Conservation (phyloP, 176 grass and related monocot genomes). For the Bothriochloa decipiens region DNA sequence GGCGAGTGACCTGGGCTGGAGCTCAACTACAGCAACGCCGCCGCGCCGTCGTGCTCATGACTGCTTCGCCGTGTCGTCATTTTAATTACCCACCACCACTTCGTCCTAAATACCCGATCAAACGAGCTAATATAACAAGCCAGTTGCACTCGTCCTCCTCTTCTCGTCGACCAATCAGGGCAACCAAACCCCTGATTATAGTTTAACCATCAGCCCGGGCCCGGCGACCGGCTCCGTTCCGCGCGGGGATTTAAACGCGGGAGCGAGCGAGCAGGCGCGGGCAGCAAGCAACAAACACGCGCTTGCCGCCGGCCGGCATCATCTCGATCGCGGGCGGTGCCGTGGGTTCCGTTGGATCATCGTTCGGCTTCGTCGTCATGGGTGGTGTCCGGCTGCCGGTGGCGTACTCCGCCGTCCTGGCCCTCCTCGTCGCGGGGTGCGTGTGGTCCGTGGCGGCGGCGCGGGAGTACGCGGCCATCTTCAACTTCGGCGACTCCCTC, state of each 20-base stretch:
- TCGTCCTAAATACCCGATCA: slow-evolving; percentile 37
- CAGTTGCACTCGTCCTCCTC: neutral
- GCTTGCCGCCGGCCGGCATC: neutral
- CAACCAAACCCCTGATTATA: slow-evolving; percentile 18
- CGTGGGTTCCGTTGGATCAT: neutral
- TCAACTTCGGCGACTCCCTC: slow-evolving; percentile 88
- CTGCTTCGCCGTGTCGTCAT: neutral
- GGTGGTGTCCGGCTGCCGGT: slow-evolving; percentile 7
- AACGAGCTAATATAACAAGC: neutral
- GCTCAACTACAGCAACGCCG: no score
- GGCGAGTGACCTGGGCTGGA: neutral
- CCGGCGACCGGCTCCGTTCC: slow-evolving; percentile 3
- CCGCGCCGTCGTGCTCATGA: neutral
- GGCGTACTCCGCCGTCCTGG: neutral
- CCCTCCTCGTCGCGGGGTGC: slow-evolving; percentile 25
- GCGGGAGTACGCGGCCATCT: slow-evolving; percentile 75
- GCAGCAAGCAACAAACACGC: slow-evolving; percentile 8
- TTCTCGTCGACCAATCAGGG: neutral
- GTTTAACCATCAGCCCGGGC: neutral
- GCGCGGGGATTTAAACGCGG: slow-evolving; percentile 33
- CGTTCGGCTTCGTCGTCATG: slow-evolving; percentile 9
- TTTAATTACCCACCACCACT: neutral
- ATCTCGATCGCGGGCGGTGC: neutral
- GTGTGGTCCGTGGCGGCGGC: slow-evolving; percentile 16
- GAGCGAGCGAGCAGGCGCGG: neutral